phyloP scores from a whole-genome alignment of 1,284 basidiomycete genomes.

The Coniophora puteana region DNA sequence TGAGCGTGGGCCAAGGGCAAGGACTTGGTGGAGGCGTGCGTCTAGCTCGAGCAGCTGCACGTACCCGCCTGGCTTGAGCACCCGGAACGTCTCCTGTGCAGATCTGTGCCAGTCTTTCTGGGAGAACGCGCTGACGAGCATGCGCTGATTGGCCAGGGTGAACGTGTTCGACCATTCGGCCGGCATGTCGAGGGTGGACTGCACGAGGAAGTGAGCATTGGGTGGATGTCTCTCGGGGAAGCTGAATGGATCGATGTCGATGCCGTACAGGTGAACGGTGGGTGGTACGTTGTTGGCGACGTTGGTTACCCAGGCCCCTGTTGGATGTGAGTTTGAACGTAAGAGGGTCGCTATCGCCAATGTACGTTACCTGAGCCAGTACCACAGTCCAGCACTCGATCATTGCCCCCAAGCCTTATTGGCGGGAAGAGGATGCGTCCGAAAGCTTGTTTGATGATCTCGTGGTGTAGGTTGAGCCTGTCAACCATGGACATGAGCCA shows the following conservation, averaged over 20 bases:
- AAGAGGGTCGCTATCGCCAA: background rate
- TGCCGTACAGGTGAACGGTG: constrained; percentile 16
- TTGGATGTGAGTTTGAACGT: background rate
- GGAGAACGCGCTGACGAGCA: constrained; percentile 26
- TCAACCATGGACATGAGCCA: no score
- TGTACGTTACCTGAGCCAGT: constrained; percentile 17
- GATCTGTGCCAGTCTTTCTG: constrained; percentile 21
- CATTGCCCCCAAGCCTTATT: constrained; percentile 11
- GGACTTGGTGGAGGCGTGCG: no score
- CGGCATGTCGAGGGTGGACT: no score
- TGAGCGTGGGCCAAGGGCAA: no score
- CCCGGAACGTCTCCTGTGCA: constrained; percentile 23
- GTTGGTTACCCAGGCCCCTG: constrained; percentile 21
- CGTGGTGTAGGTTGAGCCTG: no score
- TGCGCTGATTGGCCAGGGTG: constrained; percentile 26
- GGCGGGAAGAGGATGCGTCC: constrained; percentile 19
- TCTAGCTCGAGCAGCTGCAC: constrained; percentile 28
- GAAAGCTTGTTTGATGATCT: no score
- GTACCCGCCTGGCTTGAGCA: constrained; percentile 27
- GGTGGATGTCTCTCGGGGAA: no score
- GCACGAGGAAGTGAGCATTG: no score
- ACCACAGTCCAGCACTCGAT: constrained; percentile 21
- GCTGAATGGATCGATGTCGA: constrained; percentile 19
- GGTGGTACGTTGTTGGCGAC: constrained; percentile 11
- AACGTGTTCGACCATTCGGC: constrained; percentile 23